Percentiles rank a stretch among this genome's conserved stretches.
Evolutionary conservation across 2,329 filamentous ascomycete genomes (phyloP).

Genomic region (Neonectria hederae): DNA sequence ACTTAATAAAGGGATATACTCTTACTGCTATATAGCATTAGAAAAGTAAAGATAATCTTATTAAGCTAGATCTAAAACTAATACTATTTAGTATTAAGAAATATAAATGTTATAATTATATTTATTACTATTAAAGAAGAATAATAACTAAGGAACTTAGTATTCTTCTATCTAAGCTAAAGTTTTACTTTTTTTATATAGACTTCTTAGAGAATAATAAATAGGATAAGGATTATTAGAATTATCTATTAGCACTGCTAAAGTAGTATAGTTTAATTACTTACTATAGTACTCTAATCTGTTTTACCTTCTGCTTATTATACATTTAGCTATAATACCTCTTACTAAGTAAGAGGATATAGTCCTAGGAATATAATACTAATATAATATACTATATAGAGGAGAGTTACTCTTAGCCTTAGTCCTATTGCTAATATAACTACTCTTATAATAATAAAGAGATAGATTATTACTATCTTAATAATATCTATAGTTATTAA

Average conservation of each 20-base stretch:
- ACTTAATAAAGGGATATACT: too few species aligned
- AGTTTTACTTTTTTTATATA: neutral
- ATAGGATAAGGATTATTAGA: neutral
- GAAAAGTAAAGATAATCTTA: neutral
- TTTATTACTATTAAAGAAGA: neutral
- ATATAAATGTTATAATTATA: neutral
- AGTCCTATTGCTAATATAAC: too few species aligned
- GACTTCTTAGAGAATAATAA: neutral
- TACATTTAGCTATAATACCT: too few species aligned
- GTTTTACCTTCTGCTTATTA: neutral
- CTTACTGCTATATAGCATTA: too few species aligned
- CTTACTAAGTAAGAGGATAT: too few species aligned
- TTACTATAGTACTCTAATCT: neutral
- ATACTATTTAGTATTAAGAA: too few species aligned
- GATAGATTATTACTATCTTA: neutral
- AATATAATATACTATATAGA: too few species aligned
- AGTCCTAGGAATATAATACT: too few species aligned
- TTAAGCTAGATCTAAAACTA: too few species aligned
- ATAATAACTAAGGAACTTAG: neutral
- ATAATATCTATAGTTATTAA: neutral
- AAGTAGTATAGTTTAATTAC: neutral
- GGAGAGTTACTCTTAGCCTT: too few species aligned
- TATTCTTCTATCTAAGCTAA: neutral
- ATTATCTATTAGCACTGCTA: neutral
- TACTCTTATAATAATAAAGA: neutral